Percentiles rank a stretch among this genome's conserved stretches.
Conservation (phyloP, 768 basidiomycete genomes). For the Phaffia tasmanica region DNA sequence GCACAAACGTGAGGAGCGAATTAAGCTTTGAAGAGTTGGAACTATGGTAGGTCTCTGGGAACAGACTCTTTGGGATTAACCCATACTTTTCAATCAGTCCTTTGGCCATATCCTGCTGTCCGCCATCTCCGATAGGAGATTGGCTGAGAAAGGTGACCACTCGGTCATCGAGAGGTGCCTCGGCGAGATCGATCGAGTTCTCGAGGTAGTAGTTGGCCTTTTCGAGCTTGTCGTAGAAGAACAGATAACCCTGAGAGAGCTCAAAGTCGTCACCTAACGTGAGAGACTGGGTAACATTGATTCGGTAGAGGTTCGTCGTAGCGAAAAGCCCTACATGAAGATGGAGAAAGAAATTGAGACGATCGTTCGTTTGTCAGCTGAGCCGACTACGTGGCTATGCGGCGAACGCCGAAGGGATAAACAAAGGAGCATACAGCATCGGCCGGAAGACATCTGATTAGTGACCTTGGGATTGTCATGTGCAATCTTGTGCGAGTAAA, state of each 20-base stretch:
- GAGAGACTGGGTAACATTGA: conserved; percentile 71
- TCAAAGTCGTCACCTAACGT: conserved; percentile 72
- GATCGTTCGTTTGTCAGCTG: neutral
- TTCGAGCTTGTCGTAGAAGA: conserved; percentile 76
- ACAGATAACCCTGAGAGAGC: conserved; percentile 69
- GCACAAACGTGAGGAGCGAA: conserved; percentile 65
- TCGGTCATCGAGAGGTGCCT: conserved; percentile 68
- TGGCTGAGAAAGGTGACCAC: conserved; percentile 63
- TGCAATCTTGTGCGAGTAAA: conserved; percentile 26
- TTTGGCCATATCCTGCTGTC: conserved; percentile 61
- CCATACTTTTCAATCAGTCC: conserved; percentile 56
- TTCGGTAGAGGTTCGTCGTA: conserved; percentile 49
- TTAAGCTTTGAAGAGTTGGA: conserved; percentile 63
- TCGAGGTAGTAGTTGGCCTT: conserved; percentile 86
- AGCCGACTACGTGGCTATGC: neutral
- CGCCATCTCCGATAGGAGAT: conserved; percentile 57
- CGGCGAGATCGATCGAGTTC: conserved; percentile 66
- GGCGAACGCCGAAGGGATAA: neutral
- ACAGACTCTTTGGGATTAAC: conserved; percentile 67
- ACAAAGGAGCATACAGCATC: conserved; percentile 52
- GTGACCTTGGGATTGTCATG: conserved; percentile 28
- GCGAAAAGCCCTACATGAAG: neutral
- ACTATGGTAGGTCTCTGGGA: conserved; percentile 73
- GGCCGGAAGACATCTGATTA: conserved; percentile 43
- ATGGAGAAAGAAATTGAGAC: neutral